Conservation (phyloP, 306 rosid species). For the Prunus kanzakura region DNA sequence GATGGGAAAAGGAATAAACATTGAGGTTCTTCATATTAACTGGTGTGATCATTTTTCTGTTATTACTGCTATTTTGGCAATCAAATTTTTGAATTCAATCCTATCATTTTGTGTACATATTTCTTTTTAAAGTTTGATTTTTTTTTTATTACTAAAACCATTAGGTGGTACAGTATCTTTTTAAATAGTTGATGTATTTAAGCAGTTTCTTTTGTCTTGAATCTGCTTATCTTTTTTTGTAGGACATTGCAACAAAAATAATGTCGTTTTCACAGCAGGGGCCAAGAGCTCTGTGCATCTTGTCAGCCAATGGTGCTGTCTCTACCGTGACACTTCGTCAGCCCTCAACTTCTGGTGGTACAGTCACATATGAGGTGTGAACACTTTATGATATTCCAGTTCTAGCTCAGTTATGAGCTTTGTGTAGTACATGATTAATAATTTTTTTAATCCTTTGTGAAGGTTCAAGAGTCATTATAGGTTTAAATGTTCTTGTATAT, state of each 20-base stretch:
- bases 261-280: slow-evolving; percentile 93
- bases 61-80: neutral
- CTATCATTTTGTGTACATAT: neutral
- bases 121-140: neutral
- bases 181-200: neutral
- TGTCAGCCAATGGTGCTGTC: slow-evolving; percentile 91
- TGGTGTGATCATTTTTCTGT: neutral
- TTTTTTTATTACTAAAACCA: neutral
- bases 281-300: slow-evolving; percentile 72
- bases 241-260: slow-evolving; percentile 87
- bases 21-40: neutral
- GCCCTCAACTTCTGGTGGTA: slow-evolving; percentile 86
- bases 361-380: slow-evolving; percentile 84
- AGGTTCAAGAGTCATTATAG: neutral
- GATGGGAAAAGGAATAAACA: neutral
- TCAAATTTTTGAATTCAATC: neutral
- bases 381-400: slow-evolving; percentile 4
- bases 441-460: slow-evolving; percentile 6
- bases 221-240: slow-evolving; percentile 15
- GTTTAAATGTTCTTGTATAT: neutral
- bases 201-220: neutral
- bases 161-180: neutral
- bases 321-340: slow-evolving; percentile 91
- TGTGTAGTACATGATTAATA: neutral
- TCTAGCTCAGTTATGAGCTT: neutral